Conservation (phyloP, 208 protist genomes). For the Trypanosoma melophagium region DNA sequence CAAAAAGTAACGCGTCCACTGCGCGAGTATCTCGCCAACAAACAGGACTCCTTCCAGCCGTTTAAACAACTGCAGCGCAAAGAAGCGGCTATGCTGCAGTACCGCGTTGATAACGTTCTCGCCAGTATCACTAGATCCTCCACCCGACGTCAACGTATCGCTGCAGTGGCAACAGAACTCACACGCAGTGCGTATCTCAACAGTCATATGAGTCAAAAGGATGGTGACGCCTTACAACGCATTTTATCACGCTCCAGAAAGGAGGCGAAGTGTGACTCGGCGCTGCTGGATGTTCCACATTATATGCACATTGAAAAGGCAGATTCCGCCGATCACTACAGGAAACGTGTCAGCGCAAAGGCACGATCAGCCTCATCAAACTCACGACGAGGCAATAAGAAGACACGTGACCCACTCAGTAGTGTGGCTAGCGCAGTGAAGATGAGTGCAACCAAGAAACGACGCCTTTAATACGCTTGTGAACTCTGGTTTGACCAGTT, state of each 20-base stretch:
- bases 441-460: slow-evolving; percentile 1
- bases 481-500: slow-evolving; percentile 10
- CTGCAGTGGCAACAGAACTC: slow-evolving; percentile 83
- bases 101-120: slow-evolving; percentile 82
- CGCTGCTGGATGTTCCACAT: slow-evolving; percentile 86
- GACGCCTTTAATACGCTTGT: slow-evolving; percentile 18
- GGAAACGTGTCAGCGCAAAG: slow-evolving; percentile 65
- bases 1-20: slow-evolving; percentile 53
- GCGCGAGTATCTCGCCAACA: slow-evolving; percentile 53
- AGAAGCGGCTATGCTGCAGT: slow-evolving; percentile 81
- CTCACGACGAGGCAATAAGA: slow-evolving; percentile 36
- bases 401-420: slow-evolving; percentile 57
- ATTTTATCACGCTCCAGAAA: slow-evolving; percentile 82
- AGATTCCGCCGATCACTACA: slow-evolving; percentile 74
- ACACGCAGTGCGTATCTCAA: slow-evolving; percentile 87
- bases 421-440: slow-evolving; percentile 52
- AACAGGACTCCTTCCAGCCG: slow-evolving; percentile 47
- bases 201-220: slow-evolving; percentile 90
- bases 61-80: slow-evolving; percentile 79
- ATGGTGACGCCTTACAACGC: slow-evolving; percentile 77
- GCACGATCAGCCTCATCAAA: slow-evolving; percentile 44
- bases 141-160: slow-evolving; percentile 78
- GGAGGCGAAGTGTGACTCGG: slow-evolving; percentile 79
- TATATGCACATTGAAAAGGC: slow-evolving; percentile 79
- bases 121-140: slow-evolving; percentile 72